Evolutionary conservation across 495 filamentous ascomycete genomes (phyloP), one percentile per base, ranked within the genome.

Genomic region (Pyrenopolyporus hunteri): DNA sequence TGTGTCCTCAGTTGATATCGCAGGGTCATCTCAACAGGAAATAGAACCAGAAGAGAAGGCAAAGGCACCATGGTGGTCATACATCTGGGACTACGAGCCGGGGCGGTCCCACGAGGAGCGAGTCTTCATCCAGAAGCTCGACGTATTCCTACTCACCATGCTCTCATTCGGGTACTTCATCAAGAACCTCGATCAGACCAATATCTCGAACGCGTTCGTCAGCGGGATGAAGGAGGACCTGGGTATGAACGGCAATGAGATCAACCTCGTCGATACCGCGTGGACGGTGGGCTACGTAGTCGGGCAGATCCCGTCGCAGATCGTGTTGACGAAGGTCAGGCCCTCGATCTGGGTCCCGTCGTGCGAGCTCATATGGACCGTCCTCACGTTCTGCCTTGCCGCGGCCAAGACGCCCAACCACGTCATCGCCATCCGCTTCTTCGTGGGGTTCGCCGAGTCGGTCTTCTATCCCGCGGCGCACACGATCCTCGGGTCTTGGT

Each of bases 391-490:
- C 37, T 70, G 65, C 19, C 67, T 69, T 20, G 67, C 72, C 3
- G 65, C 67, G 2, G 66, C 66, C 20, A 71, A 65, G 32, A 63
- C 68, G 17, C 59, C 63, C 32, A 57, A 67, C 29, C 54, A 67
- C 31, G 62, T 74, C 45, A 73, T 72, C 49, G 57, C 32, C 19
- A 62, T 68, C 22, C 74, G 80, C 0, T 80, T 83, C 57, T 61
- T 83, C 14, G 74, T 83, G 1, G 80, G 80, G 8, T 56, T 81
- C 13, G 74, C 76, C 10, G 80, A 83, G 29, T 42, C 71, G 61
- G 76, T 78, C 13, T 77, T 81, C 33, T 77, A 77, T 1, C 60
- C 63, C 6, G 66, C 57, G 3, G 62, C 59, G 4, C 66, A 68
- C 35, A 65, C 55, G n/a, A 66, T 72, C 32, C 53, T 70, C n/a